Conservation (phyloP, 2,329 filamentous ascomycete species). For the Aspergillus fumigatus region DNA sequence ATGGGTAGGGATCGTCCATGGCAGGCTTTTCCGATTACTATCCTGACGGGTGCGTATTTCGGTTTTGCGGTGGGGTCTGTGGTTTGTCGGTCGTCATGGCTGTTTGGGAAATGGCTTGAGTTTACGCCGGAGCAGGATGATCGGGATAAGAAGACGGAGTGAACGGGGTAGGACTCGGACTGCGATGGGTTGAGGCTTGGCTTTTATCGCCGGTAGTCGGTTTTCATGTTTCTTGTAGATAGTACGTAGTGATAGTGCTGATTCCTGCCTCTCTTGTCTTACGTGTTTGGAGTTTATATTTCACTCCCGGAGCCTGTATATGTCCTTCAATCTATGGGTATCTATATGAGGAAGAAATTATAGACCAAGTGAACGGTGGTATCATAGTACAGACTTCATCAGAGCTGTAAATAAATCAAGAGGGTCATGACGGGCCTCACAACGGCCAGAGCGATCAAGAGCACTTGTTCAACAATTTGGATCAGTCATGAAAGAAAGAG, state of each 20-base stretch:
- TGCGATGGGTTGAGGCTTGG: not conserved
- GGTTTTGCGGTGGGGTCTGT: slow-evolving; percentile 65
- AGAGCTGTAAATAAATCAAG: not conserved
- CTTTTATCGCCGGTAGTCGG: not conserved
- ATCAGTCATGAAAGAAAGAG: not conserved
- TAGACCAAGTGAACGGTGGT: not conserved
- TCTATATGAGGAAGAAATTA: not conserved
- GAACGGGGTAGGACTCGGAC: not conserved
- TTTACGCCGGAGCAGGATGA: slow-evolving; percentile 22
- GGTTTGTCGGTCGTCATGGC: slow-evolving; percentile 23
- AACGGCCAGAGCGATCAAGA: not conserved
- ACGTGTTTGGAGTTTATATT: not conserved
- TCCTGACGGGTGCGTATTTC: slow-evolving; percentile 74
- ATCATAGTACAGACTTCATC: not conserved
- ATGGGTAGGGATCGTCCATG: slow-evolving; percentile 77
- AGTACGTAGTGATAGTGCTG: not conserved
- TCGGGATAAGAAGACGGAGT: slow-evolving; percentile 4
- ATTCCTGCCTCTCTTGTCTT: not conserved
- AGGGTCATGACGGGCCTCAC: not conserved
- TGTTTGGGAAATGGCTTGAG: slow-evolving; percentile 34
- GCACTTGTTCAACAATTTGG: not conserved
- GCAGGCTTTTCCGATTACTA: slow-evolving; percentile 96
- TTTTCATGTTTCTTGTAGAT: not conserved
- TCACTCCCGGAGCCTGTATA: not conserved
- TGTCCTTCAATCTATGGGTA: not conserved